These are phyloP conservation scores for Mimosa pudica DNA, from an alignment of 306 rosid genomes.

Conservation along the genomic window DNA sequence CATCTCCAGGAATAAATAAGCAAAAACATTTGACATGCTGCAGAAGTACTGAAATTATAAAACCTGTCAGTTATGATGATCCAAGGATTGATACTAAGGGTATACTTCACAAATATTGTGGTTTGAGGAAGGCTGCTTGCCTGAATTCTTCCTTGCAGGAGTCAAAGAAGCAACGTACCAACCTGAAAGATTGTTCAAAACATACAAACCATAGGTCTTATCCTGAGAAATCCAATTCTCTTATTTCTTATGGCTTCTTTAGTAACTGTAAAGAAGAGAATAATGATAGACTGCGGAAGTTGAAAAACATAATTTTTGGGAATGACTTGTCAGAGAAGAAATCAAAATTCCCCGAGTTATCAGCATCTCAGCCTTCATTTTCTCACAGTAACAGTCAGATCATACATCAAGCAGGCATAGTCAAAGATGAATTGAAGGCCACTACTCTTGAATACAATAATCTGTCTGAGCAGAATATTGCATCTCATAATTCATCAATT, in stretches of 20 bases:
- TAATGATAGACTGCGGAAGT: constrained; percentile 19
- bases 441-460: constrained; percentile 24
- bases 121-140: constrained; percentile 43
- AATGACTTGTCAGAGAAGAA: constrained; percentile 27
- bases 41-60: constrained; percentile 25
- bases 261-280: constrained; percentile 30
- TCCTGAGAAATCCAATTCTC: constrained; percentile 40
- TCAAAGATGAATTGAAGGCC: constrained; percentile 35
- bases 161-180: constrained; percentile 35
- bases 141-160: constrained; percentile 34
- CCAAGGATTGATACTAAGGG: constrained; percentile 44
- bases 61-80: constrained; percentile 34
- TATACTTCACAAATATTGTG: constrained; percentile 56
- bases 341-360: constrained; percentile 20
- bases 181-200: constrained; percentile 39
- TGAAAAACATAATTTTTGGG: constrained; percentile 32
- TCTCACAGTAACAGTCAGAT: no score
- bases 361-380: constrained; percentile 10
- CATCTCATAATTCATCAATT: constrained; percentile 31
- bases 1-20: constrained; percentile 31
- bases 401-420: constrained; percentile 18
- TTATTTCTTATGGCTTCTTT: constrained; percentile 33
- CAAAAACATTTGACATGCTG: constrained; percentile 31
- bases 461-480: constrained; percentile 8
- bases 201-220: constrained; percentile 36